These are phyloP conservation scores for Starmerella vaccinii DNA, from an alignment of 805 yeast genomes.

Conservation along the genomic window DNA sequence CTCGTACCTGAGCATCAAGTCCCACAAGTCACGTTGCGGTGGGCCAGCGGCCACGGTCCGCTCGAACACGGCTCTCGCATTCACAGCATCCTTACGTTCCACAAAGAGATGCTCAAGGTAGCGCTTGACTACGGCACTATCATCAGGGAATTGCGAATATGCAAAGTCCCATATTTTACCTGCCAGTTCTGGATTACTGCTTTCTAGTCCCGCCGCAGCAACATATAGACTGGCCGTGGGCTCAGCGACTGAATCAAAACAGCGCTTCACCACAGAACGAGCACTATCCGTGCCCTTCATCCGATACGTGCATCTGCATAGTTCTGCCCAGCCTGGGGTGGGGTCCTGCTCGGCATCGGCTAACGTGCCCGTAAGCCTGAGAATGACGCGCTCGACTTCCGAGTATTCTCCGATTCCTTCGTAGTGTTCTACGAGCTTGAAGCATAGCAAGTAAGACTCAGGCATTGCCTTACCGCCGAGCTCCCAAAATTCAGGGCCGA, in stretches of 20 bases:
- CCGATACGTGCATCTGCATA: constrained; percentile 64
- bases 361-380: constrained; percentile 41
- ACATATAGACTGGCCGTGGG: constrained; percentile 61
- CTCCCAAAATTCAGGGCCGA: constrained; percentile 36
- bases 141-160: constrained; percentile 44
- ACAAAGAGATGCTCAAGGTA: constrained; percentile 62
- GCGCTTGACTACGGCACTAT: constrained; percentile 50
- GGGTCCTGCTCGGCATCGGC: constrained; percentile 29
- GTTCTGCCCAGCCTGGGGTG: constrained; percentile 57
- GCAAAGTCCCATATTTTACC: constrained; percentile 71
- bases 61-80: constrained; percentile 76
- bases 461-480: constrained; percentile 59
- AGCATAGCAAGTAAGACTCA: constrained; percentile 52
- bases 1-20: constrained; percentile 57
- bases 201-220: constrained; percentile 70
- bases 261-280: constrained; percentile 56
- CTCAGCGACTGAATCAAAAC: constrained; percentile 41
- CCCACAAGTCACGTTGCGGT: constrained; percentile 39
- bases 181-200: constrained; percentile 53
- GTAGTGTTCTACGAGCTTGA: constrained; percentile 56
- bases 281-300: constrained; percentile 58
- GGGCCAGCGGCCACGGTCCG: constrained; percentile 43
- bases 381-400: constrained; percentile 43
- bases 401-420: constrained; percentile 49
- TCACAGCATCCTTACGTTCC: constrained; percentile 56